A percentile compares a stretch with the other conserved stretches of the same genome.
Evolutionary conservation across 73 alveolate genomes (phyloP).

Genomic region (Breviolum minutum): DNA sequence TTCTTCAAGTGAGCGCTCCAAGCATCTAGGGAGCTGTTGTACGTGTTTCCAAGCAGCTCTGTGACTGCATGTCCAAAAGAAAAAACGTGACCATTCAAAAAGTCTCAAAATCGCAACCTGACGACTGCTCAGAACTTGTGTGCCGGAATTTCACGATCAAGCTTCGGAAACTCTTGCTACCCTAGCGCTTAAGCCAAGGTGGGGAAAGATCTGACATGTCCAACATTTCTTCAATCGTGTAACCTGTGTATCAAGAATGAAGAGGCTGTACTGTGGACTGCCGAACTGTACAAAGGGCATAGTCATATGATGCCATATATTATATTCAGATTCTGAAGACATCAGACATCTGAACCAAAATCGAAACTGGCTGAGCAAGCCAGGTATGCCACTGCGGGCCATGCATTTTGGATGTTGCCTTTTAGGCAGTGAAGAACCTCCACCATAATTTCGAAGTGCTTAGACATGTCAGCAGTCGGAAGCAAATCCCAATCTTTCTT

Average conservation of each 20-base stretch:
- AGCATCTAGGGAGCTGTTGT: too few relatives aligned
- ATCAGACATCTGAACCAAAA: constrained; percentile 39
- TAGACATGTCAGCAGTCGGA: not conserved
- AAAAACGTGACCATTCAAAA: too few relatives aligned
- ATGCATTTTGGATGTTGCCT: not conserved
- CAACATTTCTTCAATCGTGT: constrained; percentile 23
- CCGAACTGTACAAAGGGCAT: constrained; percentile 5
- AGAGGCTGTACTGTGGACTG: constrained; percentile 12
- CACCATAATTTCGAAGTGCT: constrained; percentile 2
- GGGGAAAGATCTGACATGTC: constrained; percentile 16
- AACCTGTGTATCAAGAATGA: not conserved
- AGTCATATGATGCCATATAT: too few relatives aligned
- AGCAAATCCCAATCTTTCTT: constrained; percentile 8
- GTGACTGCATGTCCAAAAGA: too few relatives aligned
- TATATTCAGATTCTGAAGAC: constrained; percentile 21
- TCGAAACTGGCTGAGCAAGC: constrained; percentile 30
- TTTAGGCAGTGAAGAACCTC: constrained; percentile 50
- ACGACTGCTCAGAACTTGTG: not conserved
- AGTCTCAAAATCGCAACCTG: too few relatives aligned
- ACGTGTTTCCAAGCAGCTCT: too few relatives aligned
- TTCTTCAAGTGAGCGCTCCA: too few relatives aligned
- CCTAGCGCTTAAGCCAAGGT: not conserved
- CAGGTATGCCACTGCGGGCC: not conserved
- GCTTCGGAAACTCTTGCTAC: constrained; percentile 3
- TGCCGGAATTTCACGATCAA: constrained; percentile 15